Conservation (phyloP, 352 stramenopile genomes). For the Globisporangium abappressorium region DNA sequence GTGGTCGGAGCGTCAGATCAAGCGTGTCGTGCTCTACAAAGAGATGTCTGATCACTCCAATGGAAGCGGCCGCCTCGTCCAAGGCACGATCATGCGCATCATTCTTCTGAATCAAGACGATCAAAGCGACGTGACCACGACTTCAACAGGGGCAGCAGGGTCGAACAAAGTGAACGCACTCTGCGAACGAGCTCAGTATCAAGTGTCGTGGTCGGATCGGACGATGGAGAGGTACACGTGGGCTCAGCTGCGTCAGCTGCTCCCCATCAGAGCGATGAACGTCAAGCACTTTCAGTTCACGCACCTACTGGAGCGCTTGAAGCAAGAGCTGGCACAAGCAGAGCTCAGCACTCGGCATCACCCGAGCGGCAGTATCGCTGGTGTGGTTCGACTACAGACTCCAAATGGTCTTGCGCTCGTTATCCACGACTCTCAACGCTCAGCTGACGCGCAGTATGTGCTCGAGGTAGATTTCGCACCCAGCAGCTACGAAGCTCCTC, state of each 20-base stretch:
- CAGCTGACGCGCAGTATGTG: conserved; percentile 29
- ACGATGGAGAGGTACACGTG: conserved; percentile 46
- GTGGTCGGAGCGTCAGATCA: conserved; percentile 57
- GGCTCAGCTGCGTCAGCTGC: conserved; percentile 44
- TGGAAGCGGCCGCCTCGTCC: conserved; percentile 17
- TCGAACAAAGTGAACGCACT: background rate
- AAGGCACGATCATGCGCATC: conserved; percentile 31
- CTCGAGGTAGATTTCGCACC: conserved; percentile 40
- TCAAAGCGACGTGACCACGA: background rate
- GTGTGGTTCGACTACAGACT: conserved; percentile 6
- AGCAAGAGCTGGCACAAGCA: background rate
- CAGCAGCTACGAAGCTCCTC: conserved; percentile 9
- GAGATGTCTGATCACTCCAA: conserved; percentile 22
- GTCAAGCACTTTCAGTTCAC: conserved; percentile 60
- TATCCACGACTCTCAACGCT: conserved; percentile 26
- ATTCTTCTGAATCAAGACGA: conserved; percentile 9
- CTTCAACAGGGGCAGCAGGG: background rate
- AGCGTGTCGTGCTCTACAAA: conserved; percentile 56
- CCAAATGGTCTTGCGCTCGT: conserved; percentile 35
- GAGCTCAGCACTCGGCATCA: background rate
- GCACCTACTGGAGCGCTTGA: conserved; percentile 25
- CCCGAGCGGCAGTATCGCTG: background rate
- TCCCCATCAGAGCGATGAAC: conserved; percentile 70
- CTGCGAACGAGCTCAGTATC: conserved; percentile 47
- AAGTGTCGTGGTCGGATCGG: conserved; percentile 52